phyloP scores from a whole-genome alignment of 345 rosid genomes.

The Eucalyptus camaldulensis region DNA sequence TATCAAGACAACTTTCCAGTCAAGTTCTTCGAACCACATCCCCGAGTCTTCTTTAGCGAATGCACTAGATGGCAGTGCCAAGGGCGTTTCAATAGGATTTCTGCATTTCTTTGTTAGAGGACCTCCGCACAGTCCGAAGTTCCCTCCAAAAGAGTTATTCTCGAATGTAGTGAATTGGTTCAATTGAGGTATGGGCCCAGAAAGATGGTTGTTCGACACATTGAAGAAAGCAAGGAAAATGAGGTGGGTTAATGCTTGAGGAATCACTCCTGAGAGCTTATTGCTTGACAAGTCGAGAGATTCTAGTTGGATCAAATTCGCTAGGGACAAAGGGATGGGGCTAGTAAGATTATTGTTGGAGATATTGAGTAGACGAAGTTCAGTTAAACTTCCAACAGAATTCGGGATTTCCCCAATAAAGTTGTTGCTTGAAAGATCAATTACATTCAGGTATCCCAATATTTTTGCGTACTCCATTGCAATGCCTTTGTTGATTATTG shows the following conservation, averaged over 20 bases:
- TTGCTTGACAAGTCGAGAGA: conserved; percentile 1
- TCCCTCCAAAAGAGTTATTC: not conserved
- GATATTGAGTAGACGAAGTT: not conserved
- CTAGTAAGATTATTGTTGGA: not conserved
- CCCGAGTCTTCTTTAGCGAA: not conserved
- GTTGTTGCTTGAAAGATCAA: not conserved
- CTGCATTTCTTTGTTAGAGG: not conserved
- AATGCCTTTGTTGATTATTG: not conserved
- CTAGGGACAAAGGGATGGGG: not conserved
- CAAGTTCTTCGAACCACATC: not conserved
- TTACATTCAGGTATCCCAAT: not conserved
- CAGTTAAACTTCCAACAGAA: not conserved
- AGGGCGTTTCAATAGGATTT: not conserved
- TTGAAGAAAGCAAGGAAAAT: not conserved
- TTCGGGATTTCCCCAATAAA: not conserved
- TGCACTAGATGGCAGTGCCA: too few relatives aligned
- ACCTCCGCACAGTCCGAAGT: not conserved
- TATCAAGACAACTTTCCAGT: not conserved
- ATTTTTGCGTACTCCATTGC: not conserved
- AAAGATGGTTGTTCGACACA: not conserved
- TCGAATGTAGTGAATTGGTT: not conserved
- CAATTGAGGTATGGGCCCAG: not conserved
- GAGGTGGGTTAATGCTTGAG: not conserved
- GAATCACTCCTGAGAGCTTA: not conserved
- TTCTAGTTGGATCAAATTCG: not conserved